Percentiles rank a stretch among this genome's conserved stretches.
phyloP scores from a whole-genome alignment of 2,329 filamentous ascomycete species.

The Fusarium scirpi region DNA sequence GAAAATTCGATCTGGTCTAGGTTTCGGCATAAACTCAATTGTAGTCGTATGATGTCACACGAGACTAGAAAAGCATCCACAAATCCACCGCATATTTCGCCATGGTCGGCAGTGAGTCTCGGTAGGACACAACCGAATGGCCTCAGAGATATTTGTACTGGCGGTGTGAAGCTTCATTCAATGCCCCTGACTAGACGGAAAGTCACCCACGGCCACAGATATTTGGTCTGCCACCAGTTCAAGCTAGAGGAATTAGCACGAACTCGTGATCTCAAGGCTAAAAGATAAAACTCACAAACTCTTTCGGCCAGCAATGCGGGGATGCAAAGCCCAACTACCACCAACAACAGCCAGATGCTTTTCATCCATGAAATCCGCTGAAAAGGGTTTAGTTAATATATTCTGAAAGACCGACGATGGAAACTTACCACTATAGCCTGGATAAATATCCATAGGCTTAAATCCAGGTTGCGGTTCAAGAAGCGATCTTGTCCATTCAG shows the following conservation, averaged over 20 bases:
- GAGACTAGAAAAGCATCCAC: conserved; percentile 1
- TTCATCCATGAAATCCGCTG: conserved; percentile 36
- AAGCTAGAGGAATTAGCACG: conserved; percentile 1
- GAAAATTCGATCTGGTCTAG: conserved; percentile 7
- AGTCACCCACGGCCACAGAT: conserved; percentile 31
- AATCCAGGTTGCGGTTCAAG: conserved; percentile 24
- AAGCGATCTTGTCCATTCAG: conserved; percentile 22
- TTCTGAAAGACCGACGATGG: accelerated
- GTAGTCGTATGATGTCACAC: conserved; percentile 36
- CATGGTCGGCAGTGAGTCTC: conserved; percentile 20
- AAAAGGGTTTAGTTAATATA: background rate
- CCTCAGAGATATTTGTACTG: background rate
- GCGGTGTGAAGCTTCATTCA: background rate
- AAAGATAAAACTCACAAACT: conserved; percentile 23
- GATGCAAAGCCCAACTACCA: conserved; percentile 32
- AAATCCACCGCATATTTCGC: conserved; percentile 22
- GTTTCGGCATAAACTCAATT: conserved; percentile 26
- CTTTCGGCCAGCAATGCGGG: conserved; percentile 24
- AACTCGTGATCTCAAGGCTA: accelerated
- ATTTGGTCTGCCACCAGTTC: conserved; percentile 39
- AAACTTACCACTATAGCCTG: conserved; percentile 26
- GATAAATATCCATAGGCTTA: conserved; percentile 34
- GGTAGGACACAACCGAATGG: background rate
- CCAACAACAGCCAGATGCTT: conserved; percentile 27
- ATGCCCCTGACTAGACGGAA: conserved; percentile 26